Conservation (phyloP, 1,284 basidiomycete species). For the Leccinum pachyderme region DNA sequence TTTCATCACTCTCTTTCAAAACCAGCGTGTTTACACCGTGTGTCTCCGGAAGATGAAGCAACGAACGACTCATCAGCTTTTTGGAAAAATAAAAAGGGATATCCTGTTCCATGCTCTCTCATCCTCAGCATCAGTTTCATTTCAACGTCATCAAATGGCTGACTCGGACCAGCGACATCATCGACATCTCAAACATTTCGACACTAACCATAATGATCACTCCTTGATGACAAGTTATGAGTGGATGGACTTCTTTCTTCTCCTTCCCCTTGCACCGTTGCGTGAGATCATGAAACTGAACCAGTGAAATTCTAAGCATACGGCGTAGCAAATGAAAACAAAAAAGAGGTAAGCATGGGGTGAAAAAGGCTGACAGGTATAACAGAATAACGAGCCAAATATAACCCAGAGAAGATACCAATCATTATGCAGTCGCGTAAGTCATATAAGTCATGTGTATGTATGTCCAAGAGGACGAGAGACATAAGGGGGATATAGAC, state of each 20-base stretch:
- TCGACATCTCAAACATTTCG: background rate
- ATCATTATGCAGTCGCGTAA: too few relatives aligned
- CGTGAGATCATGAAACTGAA: background rate
- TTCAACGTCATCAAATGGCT: too few relatives aligned
- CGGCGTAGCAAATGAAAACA: background rate
- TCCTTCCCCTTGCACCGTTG: too few relatives aligned
- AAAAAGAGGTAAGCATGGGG: background rate
- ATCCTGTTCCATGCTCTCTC: background rate
- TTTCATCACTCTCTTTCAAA: background rate
- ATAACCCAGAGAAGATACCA: background rate
- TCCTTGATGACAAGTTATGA: background rate
- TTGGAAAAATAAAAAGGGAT: background rate
- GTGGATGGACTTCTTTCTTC: background rate
- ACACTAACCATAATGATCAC: background rate
- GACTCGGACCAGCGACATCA: background rate
- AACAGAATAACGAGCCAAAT: constrained; percentile 3
- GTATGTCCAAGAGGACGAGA: too few relatives aligned
- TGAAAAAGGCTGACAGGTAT: background rate
- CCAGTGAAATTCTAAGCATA: background rate
- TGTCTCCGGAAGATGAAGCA: background rate
- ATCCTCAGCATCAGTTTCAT: background rate
- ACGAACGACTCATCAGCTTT: background rate
- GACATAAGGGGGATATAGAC: constrained; percentile 1
- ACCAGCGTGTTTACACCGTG: too few relatives aligned
- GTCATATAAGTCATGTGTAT: too few relatives aligned